phyloP scores from a whole-genome alignment of 768 basidiomycete genomes.

The Russula brevipes region DNA sequence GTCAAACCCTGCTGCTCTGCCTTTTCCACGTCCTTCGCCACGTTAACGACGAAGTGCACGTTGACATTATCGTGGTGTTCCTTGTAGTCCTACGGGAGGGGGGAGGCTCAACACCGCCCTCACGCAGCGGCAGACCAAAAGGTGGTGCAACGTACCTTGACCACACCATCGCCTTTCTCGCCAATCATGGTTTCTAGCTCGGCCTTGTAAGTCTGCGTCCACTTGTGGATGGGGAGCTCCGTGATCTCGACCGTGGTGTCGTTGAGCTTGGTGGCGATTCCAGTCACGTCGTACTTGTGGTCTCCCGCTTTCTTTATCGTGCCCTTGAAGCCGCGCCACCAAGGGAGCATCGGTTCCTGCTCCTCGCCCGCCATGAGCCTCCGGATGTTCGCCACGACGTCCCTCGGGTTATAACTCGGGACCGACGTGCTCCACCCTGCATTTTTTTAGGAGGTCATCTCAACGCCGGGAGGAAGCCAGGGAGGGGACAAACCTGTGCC shows the following conservation, averaged over 20 bases:
- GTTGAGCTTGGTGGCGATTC: constrained; percentile 68
- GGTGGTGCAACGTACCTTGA: constrained; percentile 54
- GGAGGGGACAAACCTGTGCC: constrained; percentile 70
- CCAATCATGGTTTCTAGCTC: constrained; percentile 86
- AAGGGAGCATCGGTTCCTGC: constrained; percentile 80
- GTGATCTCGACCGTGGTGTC: constrained; percentile 92
- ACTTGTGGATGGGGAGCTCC: constrained; percentile 90
- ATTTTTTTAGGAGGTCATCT: background rate
- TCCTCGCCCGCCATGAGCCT: constrained; percentile 84
- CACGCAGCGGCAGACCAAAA: too few relatives aligned
- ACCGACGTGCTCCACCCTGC: constrained; percentile 92
- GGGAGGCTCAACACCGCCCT: background rate
- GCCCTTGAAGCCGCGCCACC: constrained; percentile 96
- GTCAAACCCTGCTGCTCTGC: constrained; percentile 85
- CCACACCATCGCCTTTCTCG: constrained; percentile 71
- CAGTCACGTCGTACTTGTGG: constrained; percentile 80
- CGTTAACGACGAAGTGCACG: constrained; percentile 81
- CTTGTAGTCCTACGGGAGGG: constrained; percentile 77
- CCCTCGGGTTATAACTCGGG: constrained; percentile 87
- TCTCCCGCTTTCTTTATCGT: constrained; percentile 75
- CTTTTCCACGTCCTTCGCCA: constrained; percentile 79
- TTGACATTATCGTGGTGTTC: constrained; percentile 93
- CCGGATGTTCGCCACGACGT: constrained; percentile 84
- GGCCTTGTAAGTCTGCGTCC: constrained; percentile 92
- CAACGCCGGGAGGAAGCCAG: too few relatives aligned